Conservation (phyloP, 2,329 filamentous ascomycete genomes). For the Trichoderma sp. region DNA sequence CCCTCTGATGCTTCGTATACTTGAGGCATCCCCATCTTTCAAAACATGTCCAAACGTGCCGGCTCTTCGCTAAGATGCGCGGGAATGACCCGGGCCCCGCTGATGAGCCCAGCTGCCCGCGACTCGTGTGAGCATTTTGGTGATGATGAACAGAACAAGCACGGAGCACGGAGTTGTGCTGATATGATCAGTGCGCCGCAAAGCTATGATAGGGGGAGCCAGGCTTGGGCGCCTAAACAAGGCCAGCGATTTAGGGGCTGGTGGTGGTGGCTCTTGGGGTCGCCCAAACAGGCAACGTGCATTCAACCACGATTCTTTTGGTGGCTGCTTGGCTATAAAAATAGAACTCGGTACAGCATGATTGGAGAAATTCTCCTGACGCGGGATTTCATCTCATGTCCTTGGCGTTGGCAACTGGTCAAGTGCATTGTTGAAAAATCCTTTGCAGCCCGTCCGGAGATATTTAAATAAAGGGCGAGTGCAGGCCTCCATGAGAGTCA, state of each 20-base stretch:
- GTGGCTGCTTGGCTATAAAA: slow-evolving; percentile 16
- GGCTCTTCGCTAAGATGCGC: neutral
- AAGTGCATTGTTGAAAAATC: neutral
- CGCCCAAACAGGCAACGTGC: slow-evolving; percentile 18
- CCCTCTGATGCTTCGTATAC: slow-evolving; percentile 5
- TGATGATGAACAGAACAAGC: neutral
- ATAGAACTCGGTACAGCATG: slow-evolving; percentile 9
- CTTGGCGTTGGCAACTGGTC: neutral
- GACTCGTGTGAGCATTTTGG: neutral
- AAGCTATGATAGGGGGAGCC: slow-evolving; percentile 2
- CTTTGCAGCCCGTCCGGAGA: neutral
- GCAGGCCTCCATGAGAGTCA: neutral
- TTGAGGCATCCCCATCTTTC: slow-evolving; percentile 8
- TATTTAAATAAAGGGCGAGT: neutral
- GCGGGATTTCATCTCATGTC: slow-evolving; percentile 15
- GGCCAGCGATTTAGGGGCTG: slow-evolving; percentile 7
- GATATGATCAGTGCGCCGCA: neutral
- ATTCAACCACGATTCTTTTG: neutral
- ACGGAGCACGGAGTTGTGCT: neutral
- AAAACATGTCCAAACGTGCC: slow-evolving; percentile 16
- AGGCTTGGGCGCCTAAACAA: slow-evolving; percentile 14
- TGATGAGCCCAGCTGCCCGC: neutral
- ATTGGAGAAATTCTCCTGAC: slow-evolving; percentile 6
- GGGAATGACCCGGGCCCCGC: slow-evolving; percentile 5
- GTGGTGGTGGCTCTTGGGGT: slow-evolving; percentile 11